phyloP scores from a whole-genome alignment of 2,329 filamentous ascomycete species.

The Erysiphe pulchra region DNA sequence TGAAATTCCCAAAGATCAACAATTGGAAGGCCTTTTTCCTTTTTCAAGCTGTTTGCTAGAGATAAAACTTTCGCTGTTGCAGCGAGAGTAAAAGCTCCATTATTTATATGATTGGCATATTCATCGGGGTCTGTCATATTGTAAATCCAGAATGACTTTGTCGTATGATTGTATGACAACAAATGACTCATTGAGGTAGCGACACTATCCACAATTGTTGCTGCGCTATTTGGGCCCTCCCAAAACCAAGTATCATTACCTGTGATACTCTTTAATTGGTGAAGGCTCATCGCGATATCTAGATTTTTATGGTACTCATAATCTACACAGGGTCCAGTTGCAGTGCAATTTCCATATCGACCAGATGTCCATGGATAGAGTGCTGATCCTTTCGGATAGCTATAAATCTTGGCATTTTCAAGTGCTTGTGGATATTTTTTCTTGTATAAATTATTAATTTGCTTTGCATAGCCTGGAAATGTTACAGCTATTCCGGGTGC shows the following conservation, averaged over 20 bases:
- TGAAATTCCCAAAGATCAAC: slow-evolving; percentile 34
- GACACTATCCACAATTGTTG: too few species aligned
- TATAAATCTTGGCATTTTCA: slow-evolving; percentile 32
- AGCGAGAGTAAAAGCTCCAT: slow-evolving; percentile 37
- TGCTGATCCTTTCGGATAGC: slow-evolving; percentile 29
- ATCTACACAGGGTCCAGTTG: slow-evolving; percentile 36
- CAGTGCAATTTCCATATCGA: slow-evolving; percentile 40
- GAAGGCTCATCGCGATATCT: slow-evolving; percentile 31
- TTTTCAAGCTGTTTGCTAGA: slow-evolving; percentile 17
- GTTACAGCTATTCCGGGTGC: too few species aligned
- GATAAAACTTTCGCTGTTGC: slow-evolving; percentile 18
- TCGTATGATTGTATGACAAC: too few species aligned
- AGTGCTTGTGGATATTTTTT: too few species aligned
- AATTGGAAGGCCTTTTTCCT: slow-evolving; percentile 6
- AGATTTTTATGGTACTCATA: slow-evolving; percentile 50
- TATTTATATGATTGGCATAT: slow-evolving; percentile 20
- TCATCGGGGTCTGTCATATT: slow-evolving; percentile 43
- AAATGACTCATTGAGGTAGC: too few species aligned
- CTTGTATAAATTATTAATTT: too few species aligned
- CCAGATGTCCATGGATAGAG: slow-evolving; percentile 44
- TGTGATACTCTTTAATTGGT: slow-evolving; percentile 13
- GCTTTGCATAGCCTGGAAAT: too few species aligned
- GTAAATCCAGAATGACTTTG: slow-evolving; percentile 12
- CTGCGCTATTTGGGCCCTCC: slow-evolving; percentile 18
- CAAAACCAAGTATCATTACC: slow-evolving; percentile 14